Conservation (phyloP, 495 filamentous ascomycete species). For the Xylaria acuta region DNA sequence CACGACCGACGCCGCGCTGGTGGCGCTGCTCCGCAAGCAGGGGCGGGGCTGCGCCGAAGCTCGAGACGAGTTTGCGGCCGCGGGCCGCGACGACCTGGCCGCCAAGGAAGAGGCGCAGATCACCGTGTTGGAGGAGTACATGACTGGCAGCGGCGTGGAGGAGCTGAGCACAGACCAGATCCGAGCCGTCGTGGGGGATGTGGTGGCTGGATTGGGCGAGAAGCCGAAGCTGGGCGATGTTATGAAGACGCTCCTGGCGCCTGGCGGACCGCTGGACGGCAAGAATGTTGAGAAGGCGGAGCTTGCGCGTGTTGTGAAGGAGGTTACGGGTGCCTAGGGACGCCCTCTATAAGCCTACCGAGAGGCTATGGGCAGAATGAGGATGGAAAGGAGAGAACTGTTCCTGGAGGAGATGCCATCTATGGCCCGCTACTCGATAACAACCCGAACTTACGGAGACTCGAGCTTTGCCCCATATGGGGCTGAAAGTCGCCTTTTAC, state of each 20-base stretch:
- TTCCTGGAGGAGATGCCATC: background rate
- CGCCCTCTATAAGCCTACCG: background rate
- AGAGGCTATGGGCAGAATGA: background rate
- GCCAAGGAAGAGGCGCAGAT: constrained; percentile 60
- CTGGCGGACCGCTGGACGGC: constrained; percentile 46
- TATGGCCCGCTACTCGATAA: background rate
- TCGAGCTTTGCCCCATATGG: background rate
- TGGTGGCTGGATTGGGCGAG: constrained; percentile 43
- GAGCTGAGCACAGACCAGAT: constrained; percentile 51
- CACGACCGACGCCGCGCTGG: constrained; percentile 61
- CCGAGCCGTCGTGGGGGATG: constrained; percentile 40
- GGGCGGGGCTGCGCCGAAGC: constrained; percentile 48
- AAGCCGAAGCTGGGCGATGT: constrained; percentile 36
- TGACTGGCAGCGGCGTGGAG: constrained; percentile 49
- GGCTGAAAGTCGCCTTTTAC: background rate
- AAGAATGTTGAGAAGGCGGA: constrained; percentile 45
- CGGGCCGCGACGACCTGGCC: constrained; percentile 60
- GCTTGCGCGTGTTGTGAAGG: constrained; percentile 43
- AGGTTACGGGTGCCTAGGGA: constrained; percentile 26
- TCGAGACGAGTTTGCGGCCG: constrained; percentile 52
- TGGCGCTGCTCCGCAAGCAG: constrained; percentile 58
- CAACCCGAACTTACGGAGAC: background rate
- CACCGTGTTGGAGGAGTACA: constrained; percentile 56
- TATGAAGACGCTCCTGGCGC: constrained; percentile 46
- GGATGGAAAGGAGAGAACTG: background rate